A percentile compares a stretch with the other conserved stretches of the same genome.
Evolutionary conservation across 495 filamentous ascomycete genomes (phyloP).

Genomic region (Trichoderma reesei): DNA sequence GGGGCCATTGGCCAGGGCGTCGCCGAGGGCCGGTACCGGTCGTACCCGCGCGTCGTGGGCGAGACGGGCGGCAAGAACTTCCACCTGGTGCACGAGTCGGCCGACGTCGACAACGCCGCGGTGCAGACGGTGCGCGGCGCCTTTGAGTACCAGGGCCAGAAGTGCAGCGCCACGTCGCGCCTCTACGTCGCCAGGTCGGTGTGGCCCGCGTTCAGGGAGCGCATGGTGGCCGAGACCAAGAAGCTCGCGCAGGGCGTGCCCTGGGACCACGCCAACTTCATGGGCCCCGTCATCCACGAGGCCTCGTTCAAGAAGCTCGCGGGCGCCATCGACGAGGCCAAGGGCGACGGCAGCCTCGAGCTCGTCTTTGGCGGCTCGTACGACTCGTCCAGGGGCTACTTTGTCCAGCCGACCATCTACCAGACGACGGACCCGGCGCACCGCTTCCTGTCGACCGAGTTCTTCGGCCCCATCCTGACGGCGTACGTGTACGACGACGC

Average conservation of each 20-base stretch:
- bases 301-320: conserved; percentile 62
- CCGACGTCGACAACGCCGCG: conserved; percentile 66
- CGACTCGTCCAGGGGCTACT: conserved; percentile 60
- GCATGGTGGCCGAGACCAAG: conserved; percentile 54
- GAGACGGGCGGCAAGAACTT: conserved; percentile 93
- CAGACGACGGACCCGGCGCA: conserved; percentile 50
- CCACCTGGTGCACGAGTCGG: conserved; percentile 67
- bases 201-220: conserved; percentile 53
- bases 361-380: conserved; percentile 59
- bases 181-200: conserved; percentile 63
- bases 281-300: conserved; percentile 71
- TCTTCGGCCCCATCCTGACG: conserved; percentile 67
- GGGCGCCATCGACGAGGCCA: conserved; percentile 55
- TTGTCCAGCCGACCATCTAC: conserved; percentile 66
- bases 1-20: conserved; percentile 60
- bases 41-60: conserved; percentile 73
- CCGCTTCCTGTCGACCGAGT: conserved; percentile 57
- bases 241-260: conserved; percentile 60
- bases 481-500: conserved; percentile 64
- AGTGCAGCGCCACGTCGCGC: conserved; percentile 75
- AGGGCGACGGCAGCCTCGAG: conserved; percentile 53
- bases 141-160: conserved; percentile 87
- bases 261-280: conserved; percentile 57
- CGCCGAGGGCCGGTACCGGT: conserved; percentile 55
- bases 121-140: conserved; percentile 75